phyloP scores from a whole-genome alignment of 495 filamentous ascomycete genomes.

The Chaetomium tenue region DNA sequence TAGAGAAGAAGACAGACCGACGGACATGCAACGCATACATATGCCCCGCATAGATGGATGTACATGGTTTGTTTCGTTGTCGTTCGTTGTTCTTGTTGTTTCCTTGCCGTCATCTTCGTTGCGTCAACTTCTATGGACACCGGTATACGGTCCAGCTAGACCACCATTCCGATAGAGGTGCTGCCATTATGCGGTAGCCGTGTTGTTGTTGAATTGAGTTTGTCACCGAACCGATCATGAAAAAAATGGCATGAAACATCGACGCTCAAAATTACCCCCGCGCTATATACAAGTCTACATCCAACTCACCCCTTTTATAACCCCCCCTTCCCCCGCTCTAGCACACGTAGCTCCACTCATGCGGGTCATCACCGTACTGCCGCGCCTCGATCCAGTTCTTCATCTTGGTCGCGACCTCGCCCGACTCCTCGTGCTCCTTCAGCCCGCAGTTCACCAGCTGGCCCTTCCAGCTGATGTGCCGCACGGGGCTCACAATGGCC shows the following conservation, averaged over 20 bases:
- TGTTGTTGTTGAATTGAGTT: not conserved
- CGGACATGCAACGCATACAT: constrained; percentile 9
- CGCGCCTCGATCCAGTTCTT: constrained; percentile 95
- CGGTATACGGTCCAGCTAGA: not conserved
- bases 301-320: not conserved
- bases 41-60: constrained; percentile 1
- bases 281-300: constrained; percentile 7
- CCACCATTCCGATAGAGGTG: not conserved
- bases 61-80: constrained; percentile 15
- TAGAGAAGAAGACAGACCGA: constrained; percentile 3
- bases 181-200: not conserved
- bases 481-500: constrained; percentile 76
- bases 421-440: constrained; percentile 73
- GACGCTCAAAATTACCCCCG: not conserved
- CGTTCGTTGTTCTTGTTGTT: not conserved
- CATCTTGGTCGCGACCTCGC: constrained; percentile 78
- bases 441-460: constrained; percentile 75
- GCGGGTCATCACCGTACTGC: constrained; percentile 90
- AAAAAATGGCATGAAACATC: not conserved
- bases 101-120: not conserved
- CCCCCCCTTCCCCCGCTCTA: constrained; percentile 15
- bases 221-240: not conserved
- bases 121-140: not conserved
- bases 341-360: constrained; percentile 70
- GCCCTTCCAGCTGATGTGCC: constrained; percentile 81